Base-by-base conservation (phyloP, 352 stramenopile species). In the Peronospora belbahrii region DNA sequence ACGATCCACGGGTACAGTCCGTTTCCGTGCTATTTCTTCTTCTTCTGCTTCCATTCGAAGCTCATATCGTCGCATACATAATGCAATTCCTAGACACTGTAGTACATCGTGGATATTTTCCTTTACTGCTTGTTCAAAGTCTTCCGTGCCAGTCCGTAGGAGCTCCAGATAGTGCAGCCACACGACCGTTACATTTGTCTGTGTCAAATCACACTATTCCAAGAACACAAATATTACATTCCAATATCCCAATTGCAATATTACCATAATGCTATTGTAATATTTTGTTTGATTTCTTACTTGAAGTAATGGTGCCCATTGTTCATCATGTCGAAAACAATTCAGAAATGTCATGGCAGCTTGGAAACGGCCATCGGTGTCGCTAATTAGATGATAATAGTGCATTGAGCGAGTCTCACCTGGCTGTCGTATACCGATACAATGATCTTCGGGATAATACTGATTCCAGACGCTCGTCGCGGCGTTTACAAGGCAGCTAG, bases 381-480 rank as follows among this genome's bases (percentile, higher is more conserved):
- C 67, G 56, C 57, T 73, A 37, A 84, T 74, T 10, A 62, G 42
- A 18, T 50, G 64, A 52, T 75, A 79, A 38, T 77, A 78, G 31
- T 65, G 58, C 19, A 49, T 39, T 2, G 62, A 59, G 27, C 67
- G 65, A 37, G 68, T 69, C 47, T 80, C 70, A 7, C 59, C 67
- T 0, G 70, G 65, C 22, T 55, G 53, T 1, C 52, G 52, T 13
- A 65, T 36, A 11, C 70, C 68, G 25, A 83, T 66, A 50, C 70
- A 56, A 42, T 85, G 72, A 51, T 88, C 74, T 17, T 79, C 56
- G 2, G 74, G 72, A 49, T 86, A 88, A 51, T 86, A 88, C 56
- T 84, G 77, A 35, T 57, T 83, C 77, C 77, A 88, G 25, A 88
- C 77, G 48, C 70, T 67, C 30, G 69, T 88, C 4, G 77, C 74